phyloP scores from a whole-genome alignment of 202 grass and related monocot species.

The Panicum virgatum region DNA sequence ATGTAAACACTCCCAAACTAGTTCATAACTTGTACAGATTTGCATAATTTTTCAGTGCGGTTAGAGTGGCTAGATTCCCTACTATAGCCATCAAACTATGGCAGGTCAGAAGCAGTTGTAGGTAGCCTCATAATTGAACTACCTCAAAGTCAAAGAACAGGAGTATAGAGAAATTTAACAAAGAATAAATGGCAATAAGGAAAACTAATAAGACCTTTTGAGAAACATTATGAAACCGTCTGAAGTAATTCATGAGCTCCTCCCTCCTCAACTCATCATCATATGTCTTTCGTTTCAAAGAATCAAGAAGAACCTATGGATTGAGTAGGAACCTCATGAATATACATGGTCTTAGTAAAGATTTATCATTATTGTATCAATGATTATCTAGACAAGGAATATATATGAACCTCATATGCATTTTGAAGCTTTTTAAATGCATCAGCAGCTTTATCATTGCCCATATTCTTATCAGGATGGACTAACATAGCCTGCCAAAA shows the following conservation, averaged over 20 bases:
- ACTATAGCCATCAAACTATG: neutral
- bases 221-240: constrained; percentile 79
- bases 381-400: constrained; percentile 29
- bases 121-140: constrained; percentile 7
- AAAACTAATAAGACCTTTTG: constrained; percentile 67
- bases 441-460: constrained; percentile 97
- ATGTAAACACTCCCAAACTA: constrained; percentile 9
- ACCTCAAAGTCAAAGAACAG: neutral
- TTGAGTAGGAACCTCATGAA: constrained; percentile 43
- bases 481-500: constrained; percentile 96
- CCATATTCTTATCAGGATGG: constrained; percentile 99
- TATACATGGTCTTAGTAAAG: constrained; percentile 21
- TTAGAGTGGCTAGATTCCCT: constrained; percentile 1
- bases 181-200: constrained; percentile 15
- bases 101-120: neutral
- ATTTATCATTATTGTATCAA: neutral
- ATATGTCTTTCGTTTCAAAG: constrained; percentile 91
- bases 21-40: neutral
- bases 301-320: constrained; percentile 94
- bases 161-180: neutral
- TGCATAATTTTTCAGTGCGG: constrained; percentile 11
- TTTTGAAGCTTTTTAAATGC: constrained; percentile 99
- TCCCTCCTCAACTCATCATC: constrained; percentile 94
- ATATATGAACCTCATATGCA: constrained; percentile 80
- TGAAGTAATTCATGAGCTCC: constrained; percentile 87